Evolutionary conservation across 2,329 filamentous ascomycete genomes (phyloP).

Genomic region (Xylariaceae sp.): DNA sequence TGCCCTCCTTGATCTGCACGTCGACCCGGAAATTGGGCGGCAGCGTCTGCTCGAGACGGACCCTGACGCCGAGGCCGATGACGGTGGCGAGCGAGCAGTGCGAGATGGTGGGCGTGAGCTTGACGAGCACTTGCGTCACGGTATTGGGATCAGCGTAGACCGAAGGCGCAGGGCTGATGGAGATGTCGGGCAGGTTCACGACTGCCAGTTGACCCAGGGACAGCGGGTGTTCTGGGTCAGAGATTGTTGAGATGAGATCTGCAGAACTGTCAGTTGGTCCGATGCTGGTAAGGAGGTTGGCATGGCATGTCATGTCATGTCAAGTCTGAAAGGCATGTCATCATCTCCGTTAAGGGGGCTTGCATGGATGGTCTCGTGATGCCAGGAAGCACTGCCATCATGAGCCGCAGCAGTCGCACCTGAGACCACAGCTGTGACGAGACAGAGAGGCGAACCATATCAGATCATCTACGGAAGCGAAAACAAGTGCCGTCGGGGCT

Average conservation of each 20-base stretch:
- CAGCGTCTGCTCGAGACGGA: conserved; percentile 82
- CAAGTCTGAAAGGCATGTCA: background rate
- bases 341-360: background rate
- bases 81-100: conserved; percentile 96
- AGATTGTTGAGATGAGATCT: conserved; percentile 94
- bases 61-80: conserved; percentile 87
- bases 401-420: background rate
- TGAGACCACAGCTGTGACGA: background rate
- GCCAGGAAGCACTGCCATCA: background rate
- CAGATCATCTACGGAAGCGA: background rate
- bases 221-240: conserved; percentile 92
- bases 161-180: conserved; percentile 64
- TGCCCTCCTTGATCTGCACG: conserved; percentile 90
- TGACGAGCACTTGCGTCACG: conserved; percentile 70
- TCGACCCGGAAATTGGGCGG: conserved; percentile 90
- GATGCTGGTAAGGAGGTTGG: background rate
- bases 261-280: conserved; percentile 24
- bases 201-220: conserved; percentile 90
- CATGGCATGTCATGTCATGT: no score
- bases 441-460: background rate
- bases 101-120: conserved; percentile 93
- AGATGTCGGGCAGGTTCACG: conserved; percentile 91
- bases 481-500: background rate
- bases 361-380: background rate
- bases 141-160: conserved; percentile 47